These are phyloP conservation scores for Schizothecium vesticola DNA, from an alignment of 495 filamentous ascomycete species.

Conservation along the genomic window DNA sequence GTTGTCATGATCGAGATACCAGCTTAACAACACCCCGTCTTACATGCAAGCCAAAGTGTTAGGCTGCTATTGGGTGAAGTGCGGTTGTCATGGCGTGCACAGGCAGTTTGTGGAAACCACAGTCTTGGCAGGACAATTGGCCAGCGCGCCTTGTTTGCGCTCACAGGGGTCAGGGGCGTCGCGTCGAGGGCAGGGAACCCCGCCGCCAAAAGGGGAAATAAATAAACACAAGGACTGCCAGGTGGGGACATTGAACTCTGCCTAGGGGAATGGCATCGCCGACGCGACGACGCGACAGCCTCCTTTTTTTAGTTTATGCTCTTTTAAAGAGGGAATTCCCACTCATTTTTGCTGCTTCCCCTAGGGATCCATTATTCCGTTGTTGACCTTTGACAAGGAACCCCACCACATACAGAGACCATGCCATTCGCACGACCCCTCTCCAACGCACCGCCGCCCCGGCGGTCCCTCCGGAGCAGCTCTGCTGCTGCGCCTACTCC, in stretches of 20 bases:
- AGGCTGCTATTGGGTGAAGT: neutral
- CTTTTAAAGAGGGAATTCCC: neutral
- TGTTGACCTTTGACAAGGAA: neutral
- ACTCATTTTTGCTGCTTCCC: neutral
- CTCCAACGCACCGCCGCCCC: neutral
- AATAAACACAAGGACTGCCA: conserved; percentile 13
- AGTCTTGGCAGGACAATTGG: conserved; percentile 1
- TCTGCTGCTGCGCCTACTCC: neutral
- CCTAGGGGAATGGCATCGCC: neutral
- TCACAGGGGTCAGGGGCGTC: neutral
- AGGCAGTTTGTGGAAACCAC: neutral
- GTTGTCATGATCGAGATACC: neutral
- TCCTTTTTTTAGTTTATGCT: neutral
- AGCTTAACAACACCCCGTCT: neutral
- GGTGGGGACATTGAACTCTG: neutral
- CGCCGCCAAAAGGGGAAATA: conserved; percentile 11
- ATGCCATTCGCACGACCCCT: neutral
- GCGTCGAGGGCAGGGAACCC: conserved; percentile 4
- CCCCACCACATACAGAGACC: neutral
- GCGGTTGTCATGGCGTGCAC: neutral
- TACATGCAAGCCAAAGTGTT: neutral
- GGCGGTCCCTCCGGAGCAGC: neutral
- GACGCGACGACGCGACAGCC: neutral
- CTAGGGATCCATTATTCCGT: neutral
- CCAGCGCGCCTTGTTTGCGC: neutral